These are phyloP conservation scores for Aspergillus sp. DNA, from an alignment of 2,329 filamentous ascomycete genomes.

Conservation along the genomic window DNA sequence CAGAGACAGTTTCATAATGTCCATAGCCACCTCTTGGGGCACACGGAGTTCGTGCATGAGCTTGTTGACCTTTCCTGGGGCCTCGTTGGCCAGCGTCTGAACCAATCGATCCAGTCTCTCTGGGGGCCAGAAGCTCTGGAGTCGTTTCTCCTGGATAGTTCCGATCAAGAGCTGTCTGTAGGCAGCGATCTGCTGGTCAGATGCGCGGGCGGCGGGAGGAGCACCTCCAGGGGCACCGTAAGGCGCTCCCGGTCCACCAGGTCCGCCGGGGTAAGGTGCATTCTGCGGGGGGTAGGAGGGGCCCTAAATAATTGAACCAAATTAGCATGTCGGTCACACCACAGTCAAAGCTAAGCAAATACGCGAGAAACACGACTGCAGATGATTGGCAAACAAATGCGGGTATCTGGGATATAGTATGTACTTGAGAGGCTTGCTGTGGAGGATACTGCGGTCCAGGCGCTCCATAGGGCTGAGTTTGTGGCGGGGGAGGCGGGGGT, in stretches of 20 bases:
- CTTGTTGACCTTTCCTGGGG: slow-evolving; percentile 52
- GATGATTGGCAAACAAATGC: neutral
- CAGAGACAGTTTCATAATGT: slow-evolving; percentile 63
- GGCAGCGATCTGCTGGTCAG: slow-evolving; percentile 53
- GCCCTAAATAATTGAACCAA: slow-evolving; percentile 15
- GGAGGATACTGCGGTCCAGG: slow-evolving; percentile 37
- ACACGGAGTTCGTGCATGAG: slow-evolving; percentile 61
- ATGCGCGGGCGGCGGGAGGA: slow-evolving; percentile 41
- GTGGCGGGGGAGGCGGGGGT: slow-evolving; percentile 45
- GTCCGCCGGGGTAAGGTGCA: slow-evolving; percentile 32
- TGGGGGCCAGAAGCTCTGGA: slow-evolving; percentile 62
- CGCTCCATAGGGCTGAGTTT: slow-evolving; percentile 38
- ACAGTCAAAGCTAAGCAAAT: neutral
- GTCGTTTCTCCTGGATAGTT: slow-evolving; percentile 61
- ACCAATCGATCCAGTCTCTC: slow-evolving; percentile 45
- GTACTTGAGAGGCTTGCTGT: slow-evolving; percentile 39
- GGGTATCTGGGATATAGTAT: slow-evolving; percentile 25
- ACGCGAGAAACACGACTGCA: slow-evolving; percentile 11
- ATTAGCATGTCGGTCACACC: neutral
- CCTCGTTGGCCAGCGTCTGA: slow-evolving; percentile 35
- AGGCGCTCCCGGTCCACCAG: slow-evolving; percentile 26
- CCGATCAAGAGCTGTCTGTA: slow-evolving; percentile 60
- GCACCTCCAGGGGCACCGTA: slow-evolving; percentile 33
- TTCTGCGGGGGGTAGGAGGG: slow-evolving; percentile 36
- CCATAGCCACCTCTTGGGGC: slow-evolving; percentile 61